Evolutionary conservation across 2,329 filamentous ascomycete species (phyloP), one percentile per base, ranked within the genome.

Genomic region (Xylariaceae sp.): DNA sequence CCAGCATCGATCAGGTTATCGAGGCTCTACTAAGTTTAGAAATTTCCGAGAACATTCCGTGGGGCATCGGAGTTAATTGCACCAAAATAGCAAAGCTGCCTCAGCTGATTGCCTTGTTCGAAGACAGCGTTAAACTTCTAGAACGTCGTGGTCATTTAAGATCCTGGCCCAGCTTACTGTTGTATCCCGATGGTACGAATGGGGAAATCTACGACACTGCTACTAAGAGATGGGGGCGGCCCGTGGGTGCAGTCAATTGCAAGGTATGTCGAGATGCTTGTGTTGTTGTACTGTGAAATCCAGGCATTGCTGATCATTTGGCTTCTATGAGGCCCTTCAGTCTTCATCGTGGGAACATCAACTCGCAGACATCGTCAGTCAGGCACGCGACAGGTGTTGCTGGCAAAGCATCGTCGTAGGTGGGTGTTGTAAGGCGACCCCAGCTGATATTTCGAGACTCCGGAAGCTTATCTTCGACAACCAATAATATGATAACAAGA

Each of bases 111-210:
- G 64, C 62, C 16, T 67, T 74, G 39, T 83, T 78, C 40, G 79
- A 84, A 55, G 67, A 64, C 3, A 71, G 67, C 7, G 60, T 82
- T 14, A 47, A 50, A 8, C 51, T 47, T n/a, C 42, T 79, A 53
- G 45, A 71, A 2, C 41, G 57, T 4, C 53, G 61, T 4, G 66
- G 67, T 0, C 54, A 63, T 12, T 42, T 72, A 2, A 17, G 49
- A 0, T 56, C 59, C 5, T 74, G 71, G 67, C 81, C 81, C 1
- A 71, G 68, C 17, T 62, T 86, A 42, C 75, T 86, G 4, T 55
- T 86, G 16, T 86, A 86, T 59, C 83, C 83, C 0, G 83, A 87
- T 60, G 83, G 83, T 0, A 85, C 83, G 2, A 82, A 80, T 37
- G 81, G 80, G 0, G 79, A 85, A 63, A 73, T 82, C 1, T 86